These are phyloP conservation scores for Suillus decipiens DNA, from an alignment of 768 basidiomycete genomes.

Conservation along the genomic window DNA sequence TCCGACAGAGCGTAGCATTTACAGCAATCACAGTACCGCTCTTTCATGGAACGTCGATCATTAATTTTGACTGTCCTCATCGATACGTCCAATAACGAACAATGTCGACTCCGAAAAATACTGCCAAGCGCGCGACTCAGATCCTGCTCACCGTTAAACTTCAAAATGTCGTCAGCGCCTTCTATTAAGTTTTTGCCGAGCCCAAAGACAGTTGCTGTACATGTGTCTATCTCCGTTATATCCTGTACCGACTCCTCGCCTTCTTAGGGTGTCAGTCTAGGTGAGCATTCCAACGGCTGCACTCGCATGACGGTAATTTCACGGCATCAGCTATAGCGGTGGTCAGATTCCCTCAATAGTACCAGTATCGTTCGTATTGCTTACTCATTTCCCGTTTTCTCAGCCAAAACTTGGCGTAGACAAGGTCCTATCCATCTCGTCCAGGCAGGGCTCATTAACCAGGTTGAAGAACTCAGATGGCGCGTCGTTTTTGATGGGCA, in stretches of 20 bases:
- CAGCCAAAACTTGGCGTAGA: slow-evolving; percentile 83
- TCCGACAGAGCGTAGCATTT: not conserved
- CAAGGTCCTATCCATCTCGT: slow-evolving; percentile 86
- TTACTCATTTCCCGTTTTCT: slow-evolving; percentile 17
- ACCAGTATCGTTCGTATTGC: not conserved
- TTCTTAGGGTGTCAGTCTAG: slow-evolving; percentile 89
- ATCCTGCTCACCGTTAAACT: not conserved
- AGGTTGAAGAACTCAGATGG: slow-evolving; percentile 83
- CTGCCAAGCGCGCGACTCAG: not conserved
- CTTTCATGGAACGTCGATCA: not conserved
- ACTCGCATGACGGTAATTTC: slow-evolving; percentile 1
- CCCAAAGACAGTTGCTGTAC: slow-evolving; percentile 79
- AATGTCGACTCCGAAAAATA: not conserved
- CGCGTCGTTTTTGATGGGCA: slow-evolving; percentile 88
- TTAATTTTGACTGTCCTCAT: not conserved
- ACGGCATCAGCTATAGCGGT: slow-evolving; percentile 24
- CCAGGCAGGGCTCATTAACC: slow-evolving; percentile 78
- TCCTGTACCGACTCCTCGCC: slow-evolving; percentile 14
- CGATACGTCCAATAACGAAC: not conserved
- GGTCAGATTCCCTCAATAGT: slow-evolving; percentile 25
- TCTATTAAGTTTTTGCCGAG: slow-evolving; percentile 40
- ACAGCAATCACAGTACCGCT: not conserved
- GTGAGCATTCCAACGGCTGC: slow-evolving; percentile 43
- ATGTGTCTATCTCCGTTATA: slow-evolving; percentile 32
- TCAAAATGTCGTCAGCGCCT: slow-evolving; percentile 4